Base-by-base conservation (phyloP, 2,329 filamentous ascomycete species). In the Dryadomyces quercus-mongolicae region DNA sequence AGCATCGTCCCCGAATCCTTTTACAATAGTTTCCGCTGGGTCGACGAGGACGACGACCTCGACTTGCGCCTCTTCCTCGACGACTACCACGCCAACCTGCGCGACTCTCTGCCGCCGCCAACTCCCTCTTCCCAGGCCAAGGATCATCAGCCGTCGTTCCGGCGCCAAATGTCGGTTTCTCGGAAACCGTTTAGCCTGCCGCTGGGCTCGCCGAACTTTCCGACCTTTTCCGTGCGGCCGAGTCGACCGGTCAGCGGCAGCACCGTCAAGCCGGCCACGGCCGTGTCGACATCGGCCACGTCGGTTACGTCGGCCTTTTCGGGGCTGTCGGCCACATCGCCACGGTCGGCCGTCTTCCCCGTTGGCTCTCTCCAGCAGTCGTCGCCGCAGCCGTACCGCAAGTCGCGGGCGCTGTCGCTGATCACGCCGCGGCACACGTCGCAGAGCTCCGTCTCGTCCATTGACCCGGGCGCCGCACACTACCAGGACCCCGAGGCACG, bases 401-500 rank as follows among this genome's bases (percentile, higher is more conserved):
- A 72, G 60, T 83, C 77, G n/a, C 70, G 74, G 55, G 74, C 75
- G 36, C 70, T 81, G 53, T 80, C 73, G 42, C 71, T 78, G 55
- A 80, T 81, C 44, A 71, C 72, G 2, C 70, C 75, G 38, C 74
- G 68, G 61, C 74, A 77, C 55, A 56, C 61, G n/a, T 61, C 66
- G 1, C 67, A 73, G 31, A 71, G 71, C 1, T 75, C 73, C 0
- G 64, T 73, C 13, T 69, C 74, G 1, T 75, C 74, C 20, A 80
- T 87, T 55, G 88, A 94, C 62, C 77, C 84, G 5, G 75, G 78
- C 38, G 86, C 88, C 4, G 81, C 87, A 42, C 86, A 95, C 69
- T 96, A 95, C 64, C 88, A 89, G 65, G 90, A 96, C 62, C 89
- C 90, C 0, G 88, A 95, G 65, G 88, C 91, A 43, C 81, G 92